phyloP scores from a whole-genome alignment of 73 alveolate genomes.

The Symbiodinium pilosum region DNA sequence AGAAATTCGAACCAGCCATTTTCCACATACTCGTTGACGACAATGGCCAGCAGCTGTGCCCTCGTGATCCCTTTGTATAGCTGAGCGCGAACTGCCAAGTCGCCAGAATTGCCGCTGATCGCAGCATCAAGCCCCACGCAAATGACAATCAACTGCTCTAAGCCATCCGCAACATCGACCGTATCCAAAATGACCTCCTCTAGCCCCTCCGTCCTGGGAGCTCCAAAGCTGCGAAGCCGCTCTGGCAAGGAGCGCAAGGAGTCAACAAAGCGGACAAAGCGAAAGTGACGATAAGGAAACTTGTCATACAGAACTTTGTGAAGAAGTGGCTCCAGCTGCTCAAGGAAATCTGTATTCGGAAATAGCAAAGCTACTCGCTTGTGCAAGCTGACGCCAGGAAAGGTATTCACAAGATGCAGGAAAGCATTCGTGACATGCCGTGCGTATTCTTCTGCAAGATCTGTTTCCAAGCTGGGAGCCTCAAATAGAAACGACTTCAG shows the following conservation, averaged over 20 bases:
- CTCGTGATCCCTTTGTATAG: constrained; percentile 23
- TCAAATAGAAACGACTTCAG: constrained; percentile 25
- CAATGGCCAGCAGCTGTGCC: constrained; percentile 5
- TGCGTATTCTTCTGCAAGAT: neutral
- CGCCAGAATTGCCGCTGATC: neutral
- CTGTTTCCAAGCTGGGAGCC: neutral
- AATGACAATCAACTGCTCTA: constrained; percentile 3
- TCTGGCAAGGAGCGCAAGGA: neutral
- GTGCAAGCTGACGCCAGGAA: constrained; percentile 21
- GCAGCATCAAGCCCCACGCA: constrained; percentile 5
- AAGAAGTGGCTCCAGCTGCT: neutral
- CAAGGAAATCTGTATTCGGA: neutral
- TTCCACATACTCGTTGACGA: neutral
- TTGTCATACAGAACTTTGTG: neutral
- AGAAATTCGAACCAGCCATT: constrained; percentile 18
- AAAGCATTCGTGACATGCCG: neutral
- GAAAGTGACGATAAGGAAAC: neutral
- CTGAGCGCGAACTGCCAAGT: neutral
- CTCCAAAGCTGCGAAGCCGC: neutral
- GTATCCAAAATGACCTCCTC: neutral
- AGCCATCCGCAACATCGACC: neutral
- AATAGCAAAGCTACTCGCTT: constrained; percentile 10
- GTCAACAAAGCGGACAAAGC: neutral
- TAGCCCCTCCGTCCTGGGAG: neutral
- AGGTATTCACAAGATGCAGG: neutral